Conservation (phyloP, 2,329 filamentous ascomycete species). For the Myriosclerotinia duriaeana region DNA sequence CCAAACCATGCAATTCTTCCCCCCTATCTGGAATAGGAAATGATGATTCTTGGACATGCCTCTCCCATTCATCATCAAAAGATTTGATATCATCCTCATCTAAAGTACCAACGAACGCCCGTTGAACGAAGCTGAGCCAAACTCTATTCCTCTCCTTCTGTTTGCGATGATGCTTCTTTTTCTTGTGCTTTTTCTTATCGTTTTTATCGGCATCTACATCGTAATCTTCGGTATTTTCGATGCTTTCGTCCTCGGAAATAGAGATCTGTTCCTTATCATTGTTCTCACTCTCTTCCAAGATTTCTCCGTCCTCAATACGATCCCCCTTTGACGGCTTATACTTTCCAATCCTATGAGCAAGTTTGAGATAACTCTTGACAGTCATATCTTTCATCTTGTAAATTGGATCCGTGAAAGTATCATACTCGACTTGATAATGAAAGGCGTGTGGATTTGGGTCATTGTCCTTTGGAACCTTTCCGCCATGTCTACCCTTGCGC, state of each 20-base stretch:
- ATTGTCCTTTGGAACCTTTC: constrained; percentile 54
- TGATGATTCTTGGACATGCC: constrained; percentile 1
- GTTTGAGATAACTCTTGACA: constrained; percentile 72
- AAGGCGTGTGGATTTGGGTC: constrained; percentile 64
- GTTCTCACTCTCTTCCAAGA: constrained; percentile 33
- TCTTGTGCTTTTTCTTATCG: constrained; percentile 40
- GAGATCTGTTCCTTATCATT: constrained; percentile 22
- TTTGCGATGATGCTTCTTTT: constrained; percentile 53
- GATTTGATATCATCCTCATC: constrained; percentile 60
- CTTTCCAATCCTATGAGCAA: constrained; percentile 76
- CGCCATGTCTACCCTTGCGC: constrained; percentile 63
- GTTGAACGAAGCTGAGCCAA: constrained; percentile 74
- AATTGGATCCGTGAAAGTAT: constrained; percentile 71
- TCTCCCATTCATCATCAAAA: constrained; percentile 25
- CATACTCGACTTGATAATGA: constrained; percentile 79
- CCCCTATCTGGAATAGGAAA: not conserved
- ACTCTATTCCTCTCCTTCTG: constrained; percentile 60
- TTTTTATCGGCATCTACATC: constrained; percentile 35
- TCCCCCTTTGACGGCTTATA: constrained; percentile 43
- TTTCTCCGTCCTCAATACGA: constrained; percentile 29
- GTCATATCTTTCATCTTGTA: constrained; percentile 82
- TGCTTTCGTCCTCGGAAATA: constrained; percentile 32
- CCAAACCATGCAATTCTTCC: constrained; percentile 9
- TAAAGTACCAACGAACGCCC: constrained; percentile 77
- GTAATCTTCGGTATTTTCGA: constrained; percentile 38